Percentiles rank a stretch among this genome's conserved stretches.
phyloP scores from a whole-genome alignment of 148 eudicot genomes.

The Silene latifolia region DNA sequence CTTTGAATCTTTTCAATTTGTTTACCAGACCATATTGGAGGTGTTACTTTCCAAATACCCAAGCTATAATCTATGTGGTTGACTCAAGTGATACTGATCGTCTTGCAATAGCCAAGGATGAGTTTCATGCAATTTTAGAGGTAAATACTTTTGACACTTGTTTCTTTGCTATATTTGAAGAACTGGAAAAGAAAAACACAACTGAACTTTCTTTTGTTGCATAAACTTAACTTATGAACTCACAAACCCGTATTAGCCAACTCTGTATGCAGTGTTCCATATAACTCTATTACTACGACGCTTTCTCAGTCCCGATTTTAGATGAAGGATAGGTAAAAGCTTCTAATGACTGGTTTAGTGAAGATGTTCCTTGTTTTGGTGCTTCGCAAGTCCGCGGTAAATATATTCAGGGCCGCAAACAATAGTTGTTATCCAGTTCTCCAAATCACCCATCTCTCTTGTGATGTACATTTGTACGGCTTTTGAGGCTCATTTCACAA shows the following conservation, averaged over 20 bases:
- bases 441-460: too few species aligned
- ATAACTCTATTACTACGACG: neutral
- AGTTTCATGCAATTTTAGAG: constrained; percentile 94
- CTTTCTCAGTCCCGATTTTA: neutral
- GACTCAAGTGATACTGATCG: constrained; percentile 98
- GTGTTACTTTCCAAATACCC: constrained; percentile 98
- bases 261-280: neutral
- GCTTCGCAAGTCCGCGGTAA: too few species aligned
- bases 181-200: neutral
- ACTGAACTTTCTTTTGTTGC: neutral
- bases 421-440: too few species aligned
- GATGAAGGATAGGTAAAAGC: neutral
- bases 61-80: constrained; percentile 95
- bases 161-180: neutral
- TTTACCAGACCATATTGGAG: constrained; percentile 91
- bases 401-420: too few species aligned
- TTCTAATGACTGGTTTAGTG: neutral
- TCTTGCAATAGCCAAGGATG: constrained; percentile 89
- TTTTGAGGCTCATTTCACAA: too few species aligned
- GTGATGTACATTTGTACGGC: too few species aligned
- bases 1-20: neutral
- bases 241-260: neutral
- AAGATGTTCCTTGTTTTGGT: neutral
- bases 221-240: neutral
- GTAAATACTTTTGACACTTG: constrained; percentile 33